phyloP scores from a whole-genome alignment of 129 eudicot species.

The Dittrichia graveolens region DNA sequence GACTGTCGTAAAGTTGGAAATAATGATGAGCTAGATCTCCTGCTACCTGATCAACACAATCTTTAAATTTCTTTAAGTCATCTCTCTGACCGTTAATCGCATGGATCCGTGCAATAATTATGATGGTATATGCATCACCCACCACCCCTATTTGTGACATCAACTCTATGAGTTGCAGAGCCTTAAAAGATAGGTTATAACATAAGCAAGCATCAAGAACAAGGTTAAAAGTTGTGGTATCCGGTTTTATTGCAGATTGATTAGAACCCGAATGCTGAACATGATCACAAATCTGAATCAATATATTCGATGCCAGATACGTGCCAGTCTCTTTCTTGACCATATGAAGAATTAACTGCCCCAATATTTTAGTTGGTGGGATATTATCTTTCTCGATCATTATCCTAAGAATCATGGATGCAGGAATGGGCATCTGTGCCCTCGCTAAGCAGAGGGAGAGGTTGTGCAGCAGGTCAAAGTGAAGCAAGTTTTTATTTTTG shows the following conservation, averaged over 20 bases:
- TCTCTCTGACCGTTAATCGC: constrained; percentile 64
- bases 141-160: constrained; percentile 73
- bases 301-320: constrained; percentile 71
- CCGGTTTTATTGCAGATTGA: constrained; percentile 46
- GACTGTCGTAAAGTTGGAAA: constrained; percentile 57
- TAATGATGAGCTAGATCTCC: constrained; percentile 46
- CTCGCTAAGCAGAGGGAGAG: constrained; percentile 66
- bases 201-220: constrained; percentile 77
- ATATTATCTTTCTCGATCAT: constrained; percentile 54
- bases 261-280: constrained; percentile 37
- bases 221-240: constrained; percentile 68
- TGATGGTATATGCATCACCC: constrained; percentile 72
- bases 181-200: constrained; percentile 60
- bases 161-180: constrained; percentile 63
- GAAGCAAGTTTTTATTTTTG: constrained; percentile 50
- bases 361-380: constrained; percentile 52
- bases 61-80: constrained; percentile 69
- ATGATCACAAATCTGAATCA: constrained; percentile 62
- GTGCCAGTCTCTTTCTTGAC: constrained; percentile 74
- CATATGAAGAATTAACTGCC: constrained; percentile 65
- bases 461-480: constrained; percentile 47
- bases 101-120: constrained; percentile 53
- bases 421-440: constrained; percentile 68
- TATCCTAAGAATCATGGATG: constrained; percentile 59
- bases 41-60: constrained; percentile 54